Conservation (phyloP, 306 rosid species). For the Psophocarpus tetragonolobus region DNA sequence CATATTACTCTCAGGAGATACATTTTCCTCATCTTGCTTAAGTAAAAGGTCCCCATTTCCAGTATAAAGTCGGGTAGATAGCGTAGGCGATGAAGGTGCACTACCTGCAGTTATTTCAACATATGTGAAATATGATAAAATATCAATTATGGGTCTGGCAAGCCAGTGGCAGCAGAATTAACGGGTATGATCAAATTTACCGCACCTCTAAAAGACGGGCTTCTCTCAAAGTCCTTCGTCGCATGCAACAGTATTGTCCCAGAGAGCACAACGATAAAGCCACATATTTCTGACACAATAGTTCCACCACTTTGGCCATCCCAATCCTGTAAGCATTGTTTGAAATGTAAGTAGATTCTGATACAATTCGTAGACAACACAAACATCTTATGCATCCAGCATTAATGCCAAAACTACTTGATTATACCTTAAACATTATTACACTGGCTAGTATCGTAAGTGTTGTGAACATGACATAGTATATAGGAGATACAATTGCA, state of each 20-base stretch:
- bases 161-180: not conserved
- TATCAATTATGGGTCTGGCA: slow-evolving; percentile 8
- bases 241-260: slow-evolving; percentile 74
- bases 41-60: slow-evolving; percentile 59
- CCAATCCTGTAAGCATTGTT: slow-evolving; percentile 69
- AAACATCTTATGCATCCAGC: slow-evolving; percentile 14
- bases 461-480: slow-evolving; percentile 85
- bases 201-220: slow-evolving; percentile 72
- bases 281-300: slow-evolving; percentile 80
- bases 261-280: slow-evolving; percentile 75
- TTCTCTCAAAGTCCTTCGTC: slow-evolving; percentile 74
- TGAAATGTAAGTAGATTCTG: slow-evolving; percentile 15
- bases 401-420: not conserved
- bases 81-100: slow-evolving; percentile 57
- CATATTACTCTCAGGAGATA: slow-evolving; percentile 37
- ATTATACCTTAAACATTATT: slow-evolving; percentile 86
- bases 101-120: slow-evolving; percentile 47
- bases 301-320: slow-evolving; percentile 65
- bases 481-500: slow-evolving; percentile 82
- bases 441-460: slow-evolving; percentile 81
- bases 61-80: slow-evolving; percentile 56
- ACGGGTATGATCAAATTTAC: slow-evolving; percentile 19
- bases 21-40: slow-evolving; percentile 62
- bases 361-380: not conserved
- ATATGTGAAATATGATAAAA: slow-evolving; percentile 21